Conservation (phyloP, 768 basidiomycete species). For the Collybia mongolica region DNA sequence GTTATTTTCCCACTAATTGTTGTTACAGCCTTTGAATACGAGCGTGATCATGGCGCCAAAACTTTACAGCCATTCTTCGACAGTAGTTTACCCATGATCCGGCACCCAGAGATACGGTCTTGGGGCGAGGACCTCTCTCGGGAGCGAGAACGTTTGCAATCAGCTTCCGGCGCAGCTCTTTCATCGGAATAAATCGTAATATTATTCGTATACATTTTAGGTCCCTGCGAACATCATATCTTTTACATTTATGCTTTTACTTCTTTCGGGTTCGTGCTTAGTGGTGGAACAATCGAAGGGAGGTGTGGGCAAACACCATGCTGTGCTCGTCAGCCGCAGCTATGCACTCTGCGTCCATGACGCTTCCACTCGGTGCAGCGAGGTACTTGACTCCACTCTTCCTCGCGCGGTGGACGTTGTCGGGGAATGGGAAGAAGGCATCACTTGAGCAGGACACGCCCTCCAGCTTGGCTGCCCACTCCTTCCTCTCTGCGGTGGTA, state of each 20-base stretch:
- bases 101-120: constrained; percentile 66
- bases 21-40: constrained; percentile 69
- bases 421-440: constrained; percentile 99
- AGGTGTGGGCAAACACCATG: constrained; percentile 90
- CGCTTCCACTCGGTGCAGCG: constrained; percentile 89
- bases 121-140: constrained; percentile 64
- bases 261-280: constrained; percentile 26
- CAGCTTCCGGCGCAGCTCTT: neutral
- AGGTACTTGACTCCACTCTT: constrained; percentile 93
- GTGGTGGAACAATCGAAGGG: constrained; percentile 88
- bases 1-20: neutral
- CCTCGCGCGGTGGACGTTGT: constrained; percentile 92
- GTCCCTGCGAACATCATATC: no score
- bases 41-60: constrained; percentile 42
- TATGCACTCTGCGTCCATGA: constrained; percentile 97
- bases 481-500: constrained; percentile 65
- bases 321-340: constrained; percentile 93
- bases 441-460: constrained; percentile 94
- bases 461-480: constrained; percentile 72
- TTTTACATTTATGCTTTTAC: no score
- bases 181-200: neutral
- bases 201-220: no score
- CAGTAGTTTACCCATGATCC: constrained; percentile 69
- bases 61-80: constrained; percentile 79
- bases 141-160: constrained; percentile 38